Percentiles rank a stretch among this genome's conserved stretches.
phyloP scores from a whole-genome alignment of 2,329 filamentous ascomycete species.

The Pseudogymnoascus sp. region DNA sequence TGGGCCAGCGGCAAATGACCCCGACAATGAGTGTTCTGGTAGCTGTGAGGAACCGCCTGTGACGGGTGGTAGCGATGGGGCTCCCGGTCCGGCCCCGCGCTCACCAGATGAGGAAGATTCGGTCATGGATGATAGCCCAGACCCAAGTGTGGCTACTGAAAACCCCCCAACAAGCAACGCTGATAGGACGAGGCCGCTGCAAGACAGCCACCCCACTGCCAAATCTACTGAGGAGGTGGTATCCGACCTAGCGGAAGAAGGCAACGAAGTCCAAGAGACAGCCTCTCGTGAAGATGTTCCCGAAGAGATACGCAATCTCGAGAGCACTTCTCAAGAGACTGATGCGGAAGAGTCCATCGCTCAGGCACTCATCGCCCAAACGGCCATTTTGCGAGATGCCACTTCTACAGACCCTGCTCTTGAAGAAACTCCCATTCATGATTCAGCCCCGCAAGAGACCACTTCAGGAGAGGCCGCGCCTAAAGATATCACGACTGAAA shows the following conservation, averaged over 20 bases:
- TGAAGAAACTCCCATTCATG: background rate
- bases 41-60: background rate
- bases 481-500: background rate
- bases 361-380: background rate
- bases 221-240: background rate
- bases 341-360: background rate
- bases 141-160: background rate
- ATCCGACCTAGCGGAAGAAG: background rate
- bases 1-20: background rate
- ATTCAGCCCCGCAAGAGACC: background rate
- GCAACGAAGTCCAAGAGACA: background rate
- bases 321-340: background rate
- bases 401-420: background rate
- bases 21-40: background rate
- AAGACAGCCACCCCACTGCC: background rate
- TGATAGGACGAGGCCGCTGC: background rate
- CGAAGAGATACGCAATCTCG: background rate
- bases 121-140: background rate
- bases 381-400: background rate
- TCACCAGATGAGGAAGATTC: background rate
- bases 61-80: background rate
- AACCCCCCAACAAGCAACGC: background rate
- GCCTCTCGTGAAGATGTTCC: background rate
- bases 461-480: background rate
- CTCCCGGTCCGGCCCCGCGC: background rate